Base-by-base conservation (phyloP, 495 filamentous ascomycete genomes). In the Lophiostoma macrostomum region DNA sequence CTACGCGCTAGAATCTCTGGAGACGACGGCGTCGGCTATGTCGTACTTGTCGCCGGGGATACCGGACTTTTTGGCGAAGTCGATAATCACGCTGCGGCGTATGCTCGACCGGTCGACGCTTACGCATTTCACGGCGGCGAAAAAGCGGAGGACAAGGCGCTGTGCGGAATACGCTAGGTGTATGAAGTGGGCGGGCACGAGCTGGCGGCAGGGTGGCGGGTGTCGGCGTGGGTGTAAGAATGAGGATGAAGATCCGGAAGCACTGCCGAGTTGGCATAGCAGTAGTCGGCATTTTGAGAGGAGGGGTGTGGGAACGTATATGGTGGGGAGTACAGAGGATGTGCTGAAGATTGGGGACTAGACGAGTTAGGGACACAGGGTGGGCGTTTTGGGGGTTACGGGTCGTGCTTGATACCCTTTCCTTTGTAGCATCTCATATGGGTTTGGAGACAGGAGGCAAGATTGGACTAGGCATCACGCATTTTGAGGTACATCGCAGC, bases 141-240 rank as follows among this genome's bases (percentile, higher is more conserved):
- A 83, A 64, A 79, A 80, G 60, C 86, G 86, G 74, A 94, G 88
- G 74, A 81, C 82, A 3, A 81, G 86, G 34, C 73, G 86, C 22
- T 96, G 95, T 77, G 80, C 95, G 13, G 90, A 96, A 75, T 55
- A 95, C 94, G 90, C 55, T 5, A 3, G 40, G 25, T 58, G 55
- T 31, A 52, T 58, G 47, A 58, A 58, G 22, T 58, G 55, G 55
- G 55, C 47, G n/a, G 55, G 46, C 0, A 32, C 23, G 27, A 40
- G 8, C 4, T 58, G 55, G 55, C 19, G 48, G 22, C 55, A 58
- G 39, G 55, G 55, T n/a, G 55, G 55, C 5, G 55, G 47, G n/a
- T 58, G 55, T 34, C 45, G 55, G n/a, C 37, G 55, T 14, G 55
- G 55, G 2, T 58, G 55, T 41, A 46, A 24, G 39, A 52, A 58